Base-by-base conservation (phyloP, 495 filamentous ascomycete species). In the Cercophora samala region DNA sequence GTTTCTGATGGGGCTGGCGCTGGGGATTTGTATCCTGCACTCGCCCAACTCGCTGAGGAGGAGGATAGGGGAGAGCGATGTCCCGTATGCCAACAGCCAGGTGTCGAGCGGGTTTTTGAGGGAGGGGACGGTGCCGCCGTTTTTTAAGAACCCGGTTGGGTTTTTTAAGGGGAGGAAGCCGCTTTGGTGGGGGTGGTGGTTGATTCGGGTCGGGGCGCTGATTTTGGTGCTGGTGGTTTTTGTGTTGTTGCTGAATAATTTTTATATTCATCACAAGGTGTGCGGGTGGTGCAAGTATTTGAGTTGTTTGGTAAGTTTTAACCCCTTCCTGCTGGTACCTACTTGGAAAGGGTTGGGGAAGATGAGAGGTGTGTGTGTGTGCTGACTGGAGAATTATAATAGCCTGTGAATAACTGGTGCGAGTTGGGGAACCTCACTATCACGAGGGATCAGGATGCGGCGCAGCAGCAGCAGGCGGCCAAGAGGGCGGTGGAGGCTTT, bases 181-280 rank as follows among this genome's bases (percentile, higher is more conserved):
- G 24, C 79, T 96, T 1, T 99, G 95, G 95, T 99, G 95, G 95
- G 90, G 80, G 11, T 99, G 96, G 93, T 99, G 95, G 95, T 77
- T 97, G 23, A 85, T 97, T 17, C 84, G 95, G 11, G 90, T 86
- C 9, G 92, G 84, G 6, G 90, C 90, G n/a, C 78, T 98, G 63
- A 85, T 96, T 8, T 86, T 86, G 17, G 88, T 93, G 3, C 75
- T 95, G 4, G 82, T 96, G 61, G 88, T 88, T 4, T 95, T 97
- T 71, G 92, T 97, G 70, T 75, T 96, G 52, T 79, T 98, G 56
- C 78, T 97, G 54, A 86, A 91, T 63, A 91, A 97, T 78, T 99
- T 99, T 75, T 98, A 97, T 78, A 87, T 85, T 65, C 87, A 89
- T 70, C 83, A 84, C 64, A 86, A 87, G 37, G 88, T 84, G 13